phyloP scores from a whole-genome alignment of 2,329 filamentous ascomycete genomes.

The Ilyonectria sp. region DNA sequence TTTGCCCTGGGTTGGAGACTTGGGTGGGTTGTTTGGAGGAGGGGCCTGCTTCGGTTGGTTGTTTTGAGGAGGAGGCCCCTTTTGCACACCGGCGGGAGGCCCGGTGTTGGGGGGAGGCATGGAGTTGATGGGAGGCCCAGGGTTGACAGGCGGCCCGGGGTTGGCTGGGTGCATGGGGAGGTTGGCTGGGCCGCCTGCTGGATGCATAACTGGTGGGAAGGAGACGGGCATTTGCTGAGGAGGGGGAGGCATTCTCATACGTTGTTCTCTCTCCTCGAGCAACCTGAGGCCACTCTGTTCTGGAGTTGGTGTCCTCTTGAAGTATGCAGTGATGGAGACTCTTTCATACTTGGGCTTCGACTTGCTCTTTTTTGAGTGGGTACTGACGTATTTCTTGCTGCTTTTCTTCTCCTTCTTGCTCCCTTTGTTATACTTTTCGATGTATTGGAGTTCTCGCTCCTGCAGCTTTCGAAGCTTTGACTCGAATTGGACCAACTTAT shows the following conservation, averaged over 20 bases:
- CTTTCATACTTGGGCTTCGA: constrained; percentile 54
- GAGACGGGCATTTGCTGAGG: neutral
- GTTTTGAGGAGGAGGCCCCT: neutral
- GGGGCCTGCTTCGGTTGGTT: neutral
- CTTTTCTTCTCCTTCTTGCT: constrained; percentile 40
- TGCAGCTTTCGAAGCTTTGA: constrained; percentile 52
- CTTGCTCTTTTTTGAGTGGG: constrained; percentile 42
- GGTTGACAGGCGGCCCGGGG: neutral
- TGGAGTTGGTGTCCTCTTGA: constrained; percentile 57
- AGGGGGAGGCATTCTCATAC: constrained; percentile 18
- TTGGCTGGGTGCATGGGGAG: neutral
- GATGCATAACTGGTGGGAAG: neutral
- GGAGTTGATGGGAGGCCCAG: neutral
- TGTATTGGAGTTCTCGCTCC: constrained; percentile 28
- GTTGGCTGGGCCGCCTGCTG: too few relatives aligned
- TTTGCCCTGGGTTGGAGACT: constrained; percentile 1
- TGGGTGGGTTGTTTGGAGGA: neutral
- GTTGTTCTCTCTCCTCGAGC: constrained; percentile 38
- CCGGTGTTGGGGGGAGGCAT: neutral
- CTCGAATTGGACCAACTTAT: constrained; percentile 62
- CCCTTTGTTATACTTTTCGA: constrained; percentile 35
- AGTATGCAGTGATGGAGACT: constrained; percentile 62
- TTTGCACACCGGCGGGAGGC: neutral
- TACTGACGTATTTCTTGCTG: constrained; percentile 36
- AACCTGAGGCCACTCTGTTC: constrained; percentile 51